Conservation (phyloP, 2,329 filamentous ascomycete genomes). For the Microdochium bolleyi region DNA sequence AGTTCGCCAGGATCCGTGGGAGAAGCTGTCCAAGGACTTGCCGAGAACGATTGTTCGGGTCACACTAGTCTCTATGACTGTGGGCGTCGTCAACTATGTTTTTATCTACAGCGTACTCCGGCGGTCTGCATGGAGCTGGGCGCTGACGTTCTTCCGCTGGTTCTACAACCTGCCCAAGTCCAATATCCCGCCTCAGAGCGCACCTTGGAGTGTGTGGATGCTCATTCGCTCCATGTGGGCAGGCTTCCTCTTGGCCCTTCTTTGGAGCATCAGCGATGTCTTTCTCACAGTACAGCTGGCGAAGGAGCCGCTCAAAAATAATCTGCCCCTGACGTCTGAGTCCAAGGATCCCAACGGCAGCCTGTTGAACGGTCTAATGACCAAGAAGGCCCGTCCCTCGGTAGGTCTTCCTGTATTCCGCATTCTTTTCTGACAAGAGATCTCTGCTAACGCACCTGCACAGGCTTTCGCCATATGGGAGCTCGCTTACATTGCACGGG, state of each 20-base stretch:
- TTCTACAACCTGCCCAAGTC: conserved; percentile 71
- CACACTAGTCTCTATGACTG: conserved; percentile 20
- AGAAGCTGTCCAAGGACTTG: conserved; percentile 33
- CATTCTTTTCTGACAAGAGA: background rate
- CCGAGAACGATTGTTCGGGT: conserved; percentile 16
- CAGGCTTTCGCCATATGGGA: conserved; percentile 89
- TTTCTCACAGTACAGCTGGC: conserved; percentile 76
- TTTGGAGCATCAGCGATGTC: conserved; percentile 72
- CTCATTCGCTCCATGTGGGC: conserved; percentile 49
- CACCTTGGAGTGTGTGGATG: conserved; percentile 49
- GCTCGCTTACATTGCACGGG: conserved; percentile 68
- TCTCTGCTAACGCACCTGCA: background rate
- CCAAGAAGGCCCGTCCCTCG: conserved; percentile 70
- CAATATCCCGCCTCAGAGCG: conserved; percentile 51
- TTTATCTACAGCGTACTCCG: conserved; percentile 60
- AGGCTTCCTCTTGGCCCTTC: conserved; percentile 56
- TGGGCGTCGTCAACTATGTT: conserved; percentile 35
- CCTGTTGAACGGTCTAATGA: conserved; percentile 73
- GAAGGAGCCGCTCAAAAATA: conserved; percentile 75
- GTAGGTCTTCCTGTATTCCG: conserved; percentile 30
- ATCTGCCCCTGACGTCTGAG: conserved; percentile 73
- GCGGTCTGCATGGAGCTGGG: conserved; percentile 57
- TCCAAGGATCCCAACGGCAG: conserved; percentile 90
- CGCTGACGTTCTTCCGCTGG: conserved; percentile 61
- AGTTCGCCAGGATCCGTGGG: conserved; percentile 8